Evolutionary conservation across 2,329 filamentous ascomycete species (phyloP), one percentile per base, ranked within the genome.

Genomic region (Fusarium sp.): DNA sequence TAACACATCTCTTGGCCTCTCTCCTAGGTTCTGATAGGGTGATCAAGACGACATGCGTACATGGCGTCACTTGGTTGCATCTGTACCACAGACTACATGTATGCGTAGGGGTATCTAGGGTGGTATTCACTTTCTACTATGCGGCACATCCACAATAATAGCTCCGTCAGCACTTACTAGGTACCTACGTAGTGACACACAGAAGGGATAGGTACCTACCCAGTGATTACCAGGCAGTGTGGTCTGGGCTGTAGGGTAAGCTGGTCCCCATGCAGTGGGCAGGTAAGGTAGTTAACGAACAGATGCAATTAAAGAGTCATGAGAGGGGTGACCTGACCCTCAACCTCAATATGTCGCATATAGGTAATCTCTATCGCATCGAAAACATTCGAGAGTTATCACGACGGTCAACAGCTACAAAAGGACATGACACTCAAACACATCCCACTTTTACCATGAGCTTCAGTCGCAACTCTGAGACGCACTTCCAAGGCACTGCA

Each of bases 251-350:
- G 53, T 56, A 67, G 65, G 65, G 65, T 67, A 67, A 30, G 65
- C 49, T 44, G 45, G 45, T 60, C 59, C 64, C 45, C 9, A 30
- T 60, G 39, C 30, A 45, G 50, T 33, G 53, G 46, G 50, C 33
- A 56, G 46, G 17, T 37, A 15, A 53, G 45, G 20, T 60, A 63
- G 35, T 60, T 66, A 66, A 65, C 62, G 40, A 50, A 66, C 64
- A 59, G 43, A 68, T 68, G 66, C 66, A 68, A 67, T 69, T 68
- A 68, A 68, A 69, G 66, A 69, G 66, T 68, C 66, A 67, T 65
- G 55, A 61, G 55, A 17, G 55, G 44, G 40, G 61, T 43, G 33
- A 17, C 33, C 15, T 8, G 33, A 17, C 33, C 15, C 17, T 30
- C 27, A 30, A 17, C 33, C 33, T 17, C 15, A 35, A 35, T 15